Percentiles rank a stretch among this genome's conserved stretches.
Conservation (phyloP, 2,329 filamentous ascomycete genomes). For the Colletotrichum sp. region DNA sequence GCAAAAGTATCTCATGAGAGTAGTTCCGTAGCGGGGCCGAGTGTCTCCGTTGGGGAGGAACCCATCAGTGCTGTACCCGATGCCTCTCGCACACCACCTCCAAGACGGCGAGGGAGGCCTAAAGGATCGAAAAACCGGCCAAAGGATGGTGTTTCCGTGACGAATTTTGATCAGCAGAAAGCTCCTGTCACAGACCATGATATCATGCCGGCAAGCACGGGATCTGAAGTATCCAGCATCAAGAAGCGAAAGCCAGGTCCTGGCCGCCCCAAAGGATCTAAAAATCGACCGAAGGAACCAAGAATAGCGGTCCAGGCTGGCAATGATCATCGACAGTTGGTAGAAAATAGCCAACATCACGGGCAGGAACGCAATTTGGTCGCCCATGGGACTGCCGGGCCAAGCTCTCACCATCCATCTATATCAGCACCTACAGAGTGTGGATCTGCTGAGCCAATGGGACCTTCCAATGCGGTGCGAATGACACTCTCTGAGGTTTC, state of each 20-base stretch:
- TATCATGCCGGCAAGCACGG: background rate
- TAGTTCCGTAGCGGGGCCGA: background rate
- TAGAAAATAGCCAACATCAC: background rate
- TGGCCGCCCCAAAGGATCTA: slow-evolving; percentile 58
- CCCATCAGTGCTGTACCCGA: background rate
- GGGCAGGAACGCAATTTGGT: background rate
- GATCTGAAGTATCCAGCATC: slow-evolving; percentile 24
- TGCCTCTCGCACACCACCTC: background rate
- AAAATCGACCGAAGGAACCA: slow-evolving; percentile 49
- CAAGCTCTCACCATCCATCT: background rate
- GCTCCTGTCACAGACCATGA: background rate
- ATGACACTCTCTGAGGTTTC: background rate
- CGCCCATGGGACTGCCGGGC: background rate
- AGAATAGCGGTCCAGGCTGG: background rate
- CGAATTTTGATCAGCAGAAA: background rate
- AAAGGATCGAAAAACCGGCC: slow-evolving; percentile 25
- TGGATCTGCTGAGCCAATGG: background rate
- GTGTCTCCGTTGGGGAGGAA: background rate
- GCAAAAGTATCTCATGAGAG: background rate
- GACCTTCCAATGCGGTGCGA: background rate
- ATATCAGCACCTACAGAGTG: background rate
- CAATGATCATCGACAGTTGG: background rate
- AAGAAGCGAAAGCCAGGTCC: slow-evolving; percentile 37
- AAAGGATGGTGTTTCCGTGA: background rate
- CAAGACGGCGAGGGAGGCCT: slow-evolving; percentile 23